Percentiles rank a stretch among this genome's conserved stretches.
phyloP scores from a whole-genome alignment of 352 stramenopile genomes.

The Halophytophthora polymorphica region DNA sequence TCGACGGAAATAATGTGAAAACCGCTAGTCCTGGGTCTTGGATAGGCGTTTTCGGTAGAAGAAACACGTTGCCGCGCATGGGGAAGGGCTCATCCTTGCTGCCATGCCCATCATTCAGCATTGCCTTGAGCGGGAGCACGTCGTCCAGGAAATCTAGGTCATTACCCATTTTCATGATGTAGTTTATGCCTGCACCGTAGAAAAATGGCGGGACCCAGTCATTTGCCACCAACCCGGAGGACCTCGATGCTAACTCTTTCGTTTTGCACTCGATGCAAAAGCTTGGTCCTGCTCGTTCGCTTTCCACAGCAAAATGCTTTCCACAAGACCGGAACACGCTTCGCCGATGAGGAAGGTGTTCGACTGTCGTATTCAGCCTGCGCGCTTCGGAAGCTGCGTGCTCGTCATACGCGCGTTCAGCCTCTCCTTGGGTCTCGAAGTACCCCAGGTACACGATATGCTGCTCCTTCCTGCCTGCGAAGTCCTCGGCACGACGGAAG shows the following conservation, averaged over 20 bases:
- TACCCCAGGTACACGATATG: slow-evolving; percentile 73
- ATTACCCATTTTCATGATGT: slow-evolving; percentile 69
- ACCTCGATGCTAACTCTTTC: slow-evolving; percentile 41
- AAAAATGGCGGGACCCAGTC: slow-evolving; percentile 72
- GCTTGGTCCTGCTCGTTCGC: slow-evolving; percentile 55
- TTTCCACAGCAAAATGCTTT: slow-evolving; percentile 81
- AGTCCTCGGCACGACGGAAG: slow-evolving; percentile 61
- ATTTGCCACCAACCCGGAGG: slow-evolving; percentile 13
- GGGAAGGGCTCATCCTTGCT: slow-evolving; percentile 38
- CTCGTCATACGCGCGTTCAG: slow-evolving; percentile 68
- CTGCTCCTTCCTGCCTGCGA: slow-evolving; percentile 45
- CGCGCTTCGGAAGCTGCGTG: slow-evolving; percentile 56
- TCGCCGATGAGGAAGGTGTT: slow-evolving; percentile 48
- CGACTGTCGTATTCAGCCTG: slow-evolving; percentile 58
- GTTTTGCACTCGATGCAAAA: slow-evolving; percentile 79
- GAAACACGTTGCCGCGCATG: slow-evolving; percentile 66
- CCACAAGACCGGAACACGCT: slow-evolving; percentile 76
- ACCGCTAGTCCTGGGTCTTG: slow-evolving; percentile 58
- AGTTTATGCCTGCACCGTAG: slow-evolving; percentile 57
- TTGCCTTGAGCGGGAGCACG: slow-evolving; percentile 41
- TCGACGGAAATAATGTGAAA: slow-evolving; percentile 32
- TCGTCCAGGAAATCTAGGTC: slow-evolving; percentile 74
- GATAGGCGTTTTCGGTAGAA: slow-evolving; percentile 56
- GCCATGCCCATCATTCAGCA: slow-evolving; percentile 40
- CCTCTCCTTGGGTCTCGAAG: slow-evolving; percentile 60